phyloP scores from a whole-genome alignment of 140 eudicot species.

The Bidens hawaiensis region DNA sequence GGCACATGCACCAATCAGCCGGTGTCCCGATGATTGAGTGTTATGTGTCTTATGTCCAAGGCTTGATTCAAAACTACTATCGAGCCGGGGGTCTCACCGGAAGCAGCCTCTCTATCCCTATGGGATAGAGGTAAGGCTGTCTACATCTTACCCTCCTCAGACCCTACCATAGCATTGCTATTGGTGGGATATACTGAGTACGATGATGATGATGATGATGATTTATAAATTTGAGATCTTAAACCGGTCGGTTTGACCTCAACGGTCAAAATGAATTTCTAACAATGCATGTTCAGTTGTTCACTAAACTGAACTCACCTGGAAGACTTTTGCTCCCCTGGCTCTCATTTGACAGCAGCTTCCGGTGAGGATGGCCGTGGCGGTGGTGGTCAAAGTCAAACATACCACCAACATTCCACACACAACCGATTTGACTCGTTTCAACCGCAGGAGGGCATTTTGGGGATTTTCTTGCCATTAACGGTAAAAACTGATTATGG shows the following conservation, averaged over 20 bases:
- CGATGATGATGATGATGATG: too few species aligned
- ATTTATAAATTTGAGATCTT: not conserved
- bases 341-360: constrained; percentile 39
- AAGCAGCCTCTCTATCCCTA: too few species aligned
- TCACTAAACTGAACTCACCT: constrained; percentile 28
- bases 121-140: too few species aligned
- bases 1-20: too few species aligned
- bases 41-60: too few species aligned
- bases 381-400: constrained; percentile 33
- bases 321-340: constrained; percentile 15
- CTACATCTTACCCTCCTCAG: too few species aligned
- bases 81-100: too few species aligned
- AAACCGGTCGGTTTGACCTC: not conserved
- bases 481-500: not conserved
- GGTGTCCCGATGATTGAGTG: too few species aligned
- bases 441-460: constrained; percentile 29
- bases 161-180: too few species aligned
- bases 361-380: constrained; percentile 31
- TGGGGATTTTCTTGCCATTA: constrained; percentile 28
- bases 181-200: too few species aligned
- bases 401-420: constrained; percentile 44
- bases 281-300: not conserved
- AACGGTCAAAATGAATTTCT: not conserved
- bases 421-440: constrained; percentile 36
- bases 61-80: too few species aligned